Conservation (phyloP, 768 basidiomycete species). For the Suillus luteus region DNA sequence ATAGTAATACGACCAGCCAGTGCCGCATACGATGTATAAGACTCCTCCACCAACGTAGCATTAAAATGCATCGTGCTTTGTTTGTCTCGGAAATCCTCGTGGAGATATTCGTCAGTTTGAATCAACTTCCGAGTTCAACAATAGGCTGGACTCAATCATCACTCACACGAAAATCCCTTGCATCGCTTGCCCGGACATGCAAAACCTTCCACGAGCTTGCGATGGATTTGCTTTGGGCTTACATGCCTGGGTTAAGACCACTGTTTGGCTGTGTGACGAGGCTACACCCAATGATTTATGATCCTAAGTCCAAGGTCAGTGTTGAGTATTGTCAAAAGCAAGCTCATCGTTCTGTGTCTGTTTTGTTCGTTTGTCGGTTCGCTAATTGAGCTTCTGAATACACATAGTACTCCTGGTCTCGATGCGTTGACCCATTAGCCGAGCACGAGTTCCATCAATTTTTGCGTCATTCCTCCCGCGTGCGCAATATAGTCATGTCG, state of each 20-base stretch:
- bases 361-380: not conserved
- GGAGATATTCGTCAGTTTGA: not conserved
- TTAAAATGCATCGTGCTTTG: not conserved
- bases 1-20: not conserved
- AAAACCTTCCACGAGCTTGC: conserved; percentile 10
- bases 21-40: not conserved
- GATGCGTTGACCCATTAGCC: not conserved
- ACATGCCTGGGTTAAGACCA: not conserved
- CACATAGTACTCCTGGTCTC: not conserved
- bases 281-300: not conserved
- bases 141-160: not conserved
- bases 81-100: not conserved
- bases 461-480: conserved; percentile 1
- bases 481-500: not conserved
- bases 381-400: not conserved
- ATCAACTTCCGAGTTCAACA: not conserved
- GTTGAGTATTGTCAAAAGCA: not conserved
- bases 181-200: conserved; percentile 10
- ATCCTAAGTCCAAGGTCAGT: not conserved
- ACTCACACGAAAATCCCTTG: not conserved
- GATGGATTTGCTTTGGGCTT: conserved; percentile 9
- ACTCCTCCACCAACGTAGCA: not conserved
- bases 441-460: not conserved
- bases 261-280: conserved; percentile 4
- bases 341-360: not conserved